These are phyloP conservation scores for Mycothermus thermophilus DNA, from an alignment of 495 filamentous ascomycete species.

Conservation along the genomic window DNA sequence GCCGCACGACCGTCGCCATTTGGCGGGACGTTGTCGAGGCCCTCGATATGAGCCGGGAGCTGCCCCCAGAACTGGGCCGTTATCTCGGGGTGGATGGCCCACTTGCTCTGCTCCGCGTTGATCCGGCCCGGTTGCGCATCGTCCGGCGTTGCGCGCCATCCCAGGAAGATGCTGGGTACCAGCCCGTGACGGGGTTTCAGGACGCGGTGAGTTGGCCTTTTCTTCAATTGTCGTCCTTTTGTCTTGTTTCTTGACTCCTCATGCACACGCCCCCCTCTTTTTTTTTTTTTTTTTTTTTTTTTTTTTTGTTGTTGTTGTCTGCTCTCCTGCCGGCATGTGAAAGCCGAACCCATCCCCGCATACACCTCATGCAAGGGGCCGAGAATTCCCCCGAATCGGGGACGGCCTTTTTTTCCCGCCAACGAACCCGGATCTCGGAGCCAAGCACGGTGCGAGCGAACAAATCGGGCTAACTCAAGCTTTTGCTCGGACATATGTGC, in stretches of 20 bases:
- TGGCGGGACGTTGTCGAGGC: slow-evolving; percentile 62
- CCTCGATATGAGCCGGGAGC: slow-evolving; percentile 41
- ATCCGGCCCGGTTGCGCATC: slow-evolving; percentile 44
- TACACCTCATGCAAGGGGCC: too few species aligned
- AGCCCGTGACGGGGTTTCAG: slow-evolving; percentile 65
- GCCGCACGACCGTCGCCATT: slow-evolving; percentile 50
- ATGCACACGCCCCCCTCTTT: too few species aligned
- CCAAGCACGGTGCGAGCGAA: too few species aligned
- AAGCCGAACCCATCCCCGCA: too few species aligned
- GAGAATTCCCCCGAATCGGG: too few species aligned
- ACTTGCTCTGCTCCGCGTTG: slow-evolving; percentile 60
- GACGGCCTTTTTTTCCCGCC: too few species aligned
- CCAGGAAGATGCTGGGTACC: slow-evolving; percentile 55
- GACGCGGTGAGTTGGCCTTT: slow-evolving; percentile 45
- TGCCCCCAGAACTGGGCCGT: slow-evolving; percentile 37
- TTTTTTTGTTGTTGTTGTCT: background rate
- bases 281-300: slow-evolving; percentile 3
- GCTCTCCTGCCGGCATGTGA: too few species aligned
- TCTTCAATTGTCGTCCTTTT: slow-evolving; percentile 1
- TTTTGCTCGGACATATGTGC: background rate
- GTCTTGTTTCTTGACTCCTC: background rate
- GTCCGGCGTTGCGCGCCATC: slow-evolving; percentile 65
- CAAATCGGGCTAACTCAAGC: too few species aligned
- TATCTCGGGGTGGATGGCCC: slow-evolving; percentile 50
- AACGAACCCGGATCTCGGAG: too few species aligned